Evolutionary conservation across 2,329 filamentous ascomycete genomes (phyloP).

Genomic region (Cytospora mali): DNA sequence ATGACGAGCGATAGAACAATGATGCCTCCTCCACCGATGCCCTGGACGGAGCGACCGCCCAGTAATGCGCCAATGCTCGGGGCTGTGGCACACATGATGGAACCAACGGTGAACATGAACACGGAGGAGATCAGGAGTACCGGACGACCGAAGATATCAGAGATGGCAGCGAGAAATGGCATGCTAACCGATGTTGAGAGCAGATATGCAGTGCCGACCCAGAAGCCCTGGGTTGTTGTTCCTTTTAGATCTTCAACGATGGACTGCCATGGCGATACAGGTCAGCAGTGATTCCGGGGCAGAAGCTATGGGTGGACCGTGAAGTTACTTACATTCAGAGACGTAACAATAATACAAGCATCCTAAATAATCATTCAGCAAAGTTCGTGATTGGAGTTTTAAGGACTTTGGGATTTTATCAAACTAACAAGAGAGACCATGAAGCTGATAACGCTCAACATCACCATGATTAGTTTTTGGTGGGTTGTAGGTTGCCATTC

Average conservation of each 20-base stretch:
- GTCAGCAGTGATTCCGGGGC: conserved; percentile 2
- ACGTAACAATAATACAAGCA: conserved; percentile 31
- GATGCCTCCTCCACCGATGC: conserved; percentile 46
- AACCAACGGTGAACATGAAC: conserved; percentile 47
- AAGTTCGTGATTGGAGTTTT: neutral
- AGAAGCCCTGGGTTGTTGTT: conserved; percentile 35
- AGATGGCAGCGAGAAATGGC: conserved; percentile 38
- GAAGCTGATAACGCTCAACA: conserved; percentile 30
- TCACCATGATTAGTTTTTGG: conserved; percentile 32
- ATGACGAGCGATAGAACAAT: conserved; percentile 45
- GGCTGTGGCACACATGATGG: conserved; percentile 43
- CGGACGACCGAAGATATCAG: conserved; percentile 41
- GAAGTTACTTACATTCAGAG: conserved; percentile 26
- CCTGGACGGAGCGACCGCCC: conserved; percentile 43
- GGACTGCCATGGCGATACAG: conserved; percentile 18
- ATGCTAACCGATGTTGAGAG: conserved; percentile 35
- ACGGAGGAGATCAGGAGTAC: conserved; percentile 40
- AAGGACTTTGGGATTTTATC: too few relatives aligned
- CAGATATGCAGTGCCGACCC: conserved; percentile 36
- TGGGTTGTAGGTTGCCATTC: conserved; percentile 30
- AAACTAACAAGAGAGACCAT: conserved; percentile 29
- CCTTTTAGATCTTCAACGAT: conserved; percentile 34
- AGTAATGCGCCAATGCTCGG: conserved; percentile 40
- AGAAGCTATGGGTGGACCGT: neutral
- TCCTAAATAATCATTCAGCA: conserved; percentile 10